phyloP scores from a whole-genome alignment of 306 rosid genomes.

The Abrus precatorius region DNA sequence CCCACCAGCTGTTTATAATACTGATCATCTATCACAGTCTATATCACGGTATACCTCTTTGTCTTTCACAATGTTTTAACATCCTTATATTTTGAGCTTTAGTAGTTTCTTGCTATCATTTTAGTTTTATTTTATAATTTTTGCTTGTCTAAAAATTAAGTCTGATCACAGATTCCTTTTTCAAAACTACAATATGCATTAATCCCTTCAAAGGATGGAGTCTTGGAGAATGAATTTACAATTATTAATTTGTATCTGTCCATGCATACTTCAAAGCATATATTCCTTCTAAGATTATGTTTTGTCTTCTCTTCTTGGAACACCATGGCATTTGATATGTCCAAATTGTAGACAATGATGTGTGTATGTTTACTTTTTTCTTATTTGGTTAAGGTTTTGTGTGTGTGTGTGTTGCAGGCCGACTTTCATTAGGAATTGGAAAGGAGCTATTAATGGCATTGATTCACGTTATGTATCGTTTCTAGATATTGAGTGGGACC shows the following conservation, averaged over 20 bases:
- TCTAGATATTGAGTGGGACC: constrained; percentile 72
- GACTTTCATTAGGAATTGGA: constrained; percentile 55
- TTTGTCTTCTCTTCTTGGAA: constrained; percentile 28
- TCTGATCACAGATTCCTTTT: constrained; percentile 22
- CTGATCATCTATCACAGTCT: constrained; percentile 67
- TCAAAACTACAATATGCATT: constrained; percentile 15
- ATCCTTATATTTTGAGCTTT: constrained; percentile 12
- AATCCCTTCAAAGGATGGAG: constrained; percentile 21
- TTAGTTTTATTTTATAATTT: constrained; percentile 23
- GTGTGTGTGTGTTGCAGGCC: constrained; percentile 49
- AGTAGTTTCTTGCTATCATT: constrained; percentile 7
- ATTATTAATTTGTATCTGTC: constrained; percentile 6
- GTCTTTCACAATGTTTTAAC: constrained; percentile 34
- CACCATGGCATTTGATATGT: constrained; percentile 23
- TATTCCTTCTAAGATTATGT: constrained; percentile 12
- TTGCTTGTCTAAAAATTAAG: constrained; percentile 19
- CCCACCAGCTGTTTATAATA: constrained; percentile 72
- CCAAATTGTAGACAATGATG: not conserved
- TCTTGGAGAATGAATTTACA: constrained; percentile 12
- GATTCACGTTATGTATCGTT: constrained; percentile 68
- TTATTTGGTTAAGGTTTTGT: not conserved
- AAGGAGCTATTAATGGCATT: constrained; percentile 44
- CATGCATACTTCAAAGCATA: constrained; percentile 17
- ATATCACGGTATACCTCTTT: constrained; percentile 63
- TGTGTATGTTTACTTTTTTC: not conserved